Evolutionary conservation across 2,329 filamentous ascomycete genomes (phyloP), one percentile per base, ranked within the genome.

Genomic region (Uncinocarpus reesii): DNA sequence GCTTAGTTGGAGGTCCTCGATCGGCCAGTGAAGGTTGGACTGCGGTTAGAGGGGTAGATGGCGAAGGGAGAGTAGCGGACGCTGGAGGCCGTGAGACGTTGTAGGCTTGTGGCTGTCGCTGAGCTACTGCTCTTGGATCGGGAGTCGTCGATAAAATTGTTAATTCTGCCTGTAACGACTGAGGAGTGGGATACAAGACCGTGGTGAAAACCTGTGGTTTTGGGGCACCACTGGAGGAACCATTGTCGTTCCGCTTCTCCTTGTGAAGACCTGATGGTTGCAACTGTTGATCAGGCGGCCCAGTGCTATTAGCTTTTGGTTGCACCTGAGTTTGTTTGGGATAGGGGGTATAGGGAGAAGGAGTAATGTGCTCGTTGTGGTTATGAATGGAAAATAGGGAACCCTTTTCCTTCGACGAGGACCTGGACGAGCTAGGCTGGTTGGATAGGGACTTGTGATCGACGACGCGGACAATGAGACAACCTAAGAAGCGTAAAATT

Each of bases 391-490:
- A 95, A 54, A 86, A 90, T 8, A 83, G 80, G 2, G 75, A 70
- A 32, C 77, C 77, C 47, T 81, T 82, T 55, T 74, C 80, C 29
- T 78, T 77, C 16, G 76, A 71, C 1, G 78, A 72, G 21, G 71
- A 71, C 44, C 70, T 72, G 42, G 71, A 75, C 49, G 70, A 73
- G 56, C 77, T 79, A 7, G 71, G 63, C 55, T 86, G 80, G 56
- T 75, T 71, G 53, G 75, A 74, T 35, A 71, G 71, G 0, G 83
- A 80, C 59, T 84, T 86, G 69, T 95, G 86, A 62, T 96, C 86
- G 59, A 94, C 79, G n/a, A 96, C 73, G 64, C 94, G 83, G 29
- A 98, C 88, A 56, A 98, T 96, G 49, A 98, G 76, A 61, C 90
- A 95, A 26, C 78, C 74, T 76, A 50, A 46, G n/a, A 18, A 28